phyloP scores from a whole-genome alignment of 2,329 filamentous ascomycete species.

The Aureobasidium sp. region DNA sequence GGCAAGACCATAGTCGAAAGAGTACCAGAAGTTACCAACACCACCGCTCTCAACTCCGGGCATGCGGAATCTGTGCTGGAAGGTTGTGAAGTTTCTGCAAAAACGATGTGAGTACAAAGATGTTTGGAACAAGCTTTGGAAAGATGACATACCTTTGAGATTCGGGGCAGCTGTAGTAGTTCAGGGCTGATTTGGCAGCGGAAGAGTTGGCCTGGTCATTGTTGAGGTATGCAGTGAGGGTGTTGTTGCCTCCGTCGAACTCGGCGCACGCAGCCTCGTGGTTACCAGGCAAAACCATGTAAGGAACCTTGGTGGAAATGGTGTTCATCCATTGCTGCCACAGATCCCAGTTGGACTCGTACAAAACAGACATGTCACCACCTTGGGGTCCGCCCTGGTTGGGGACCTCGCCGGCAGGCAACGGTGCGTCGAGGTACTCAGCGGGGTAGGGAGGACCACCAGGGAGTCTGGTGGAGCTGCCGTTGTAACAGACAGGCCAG shows the following conservation, averaged over 20 bases:
- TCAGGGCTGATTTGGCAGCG: conserved; percentile 41
- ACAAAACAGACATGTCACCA: conserved; percentile 55
- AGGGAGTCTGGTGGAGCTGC: conserved; percentile 46
- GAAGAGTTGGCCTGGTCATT: conserved; percentile 46
- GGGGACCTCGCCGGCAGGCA: conserved; percentile 50
- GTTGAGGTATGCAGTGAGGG: conserved; percentile 53
- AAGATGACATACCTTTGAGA: conserved; percentile 46
- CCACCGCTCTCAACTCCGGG: conserved; percentile 54
- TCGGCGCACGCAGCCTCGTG: conserved; percentile 57
- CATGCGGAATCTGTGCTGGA: conserved; percentile 59
- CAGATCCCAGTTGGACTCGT: conserved; percentile 59
- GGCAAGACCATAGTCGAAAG: conserved; percentile 60
- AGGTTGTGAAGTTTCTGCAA: conserved; percentile 57
- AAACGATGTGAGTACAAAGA: neutral
- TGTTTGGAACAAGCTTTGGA: neutral
- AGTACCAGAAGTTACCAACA: conserved; percentile 61
- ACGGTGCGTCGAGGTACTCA: conserved; percentile 46
- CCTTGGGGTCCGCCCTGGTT: conserved; percentile 53
- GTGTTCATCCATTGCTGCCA: conserved; percentile 57
- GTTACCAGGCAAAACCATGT: conserved; percentile 59
- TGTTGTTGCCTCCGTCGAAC: conserved; percentile 52
- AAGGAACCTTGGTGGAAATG: conserved; percentile 50
- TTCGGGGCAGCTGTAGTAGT: conserved; percentile 59
- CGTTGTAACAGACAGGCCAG: conserved; percentile 61
- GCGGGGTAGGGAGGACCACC: conserved; percentile 41